Evolutionary conservation across 331 rosid species (phyloP).

Genomic region (Cucumis variabilis): DNA sequence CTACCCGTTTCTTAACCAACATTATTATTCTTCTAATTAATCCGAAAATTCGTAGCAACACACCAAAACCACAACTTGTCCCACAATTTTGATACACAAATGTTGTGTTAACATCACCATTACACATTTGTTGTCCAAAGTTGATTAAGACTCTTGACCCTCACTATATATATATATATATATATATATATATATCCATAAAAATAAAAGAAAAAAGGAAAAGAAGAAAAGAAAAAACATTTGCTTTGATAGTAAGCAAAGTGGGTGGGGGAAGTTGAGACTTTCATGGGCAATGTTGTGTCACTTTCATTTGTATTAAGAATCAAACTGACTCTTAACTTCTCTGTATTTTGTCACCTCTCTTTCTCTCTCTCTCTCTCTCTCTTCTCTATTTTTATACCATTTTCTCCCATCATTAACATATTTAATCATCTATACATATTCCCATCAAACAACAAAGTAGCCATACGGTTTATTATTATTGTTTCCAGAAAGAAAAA

Average conservation of each 20-base stretch:
- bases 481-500: too few relatives aligned
- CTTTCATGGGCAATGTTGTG: conserved; percentile 27
- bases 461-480: background rate
- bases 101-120: background rate
- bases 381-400: background rate
- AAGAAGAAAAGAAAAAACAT: background rate
- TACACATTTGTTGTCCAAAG: background rate
- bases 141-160: conserved; percentile 1
- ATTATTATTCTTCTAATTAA: background rate
- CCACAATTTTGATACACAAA: background rate
- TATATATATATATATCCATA: background rate
- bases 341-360: background rate
- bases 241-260: conserved; percentile 16
- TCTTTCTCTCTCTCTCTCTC: background rate
- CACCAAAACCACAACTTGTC: background rate
- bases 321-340: conserved; percentile 20
- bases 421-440: background rate
- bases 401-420: background rate
- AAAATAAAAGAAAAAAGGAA: background rate
- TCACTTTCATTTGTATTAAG: conserved; percentile 17
- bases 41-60: too few relatives aligned
- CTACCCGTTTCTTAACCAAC: too few relatives aligned
- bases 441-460: background rate
- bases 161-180: background rate
- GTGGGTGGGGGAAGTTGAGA: conserved; percentile 6